Percentiles rank a stretch among this genome's conserved stretches.
These are phyloP conservation scores for Ophiostoma triangulosporum DNA, from an alignment of 2,329 filamentous ascomycete species.

Conservation along the genomic window DNA sequence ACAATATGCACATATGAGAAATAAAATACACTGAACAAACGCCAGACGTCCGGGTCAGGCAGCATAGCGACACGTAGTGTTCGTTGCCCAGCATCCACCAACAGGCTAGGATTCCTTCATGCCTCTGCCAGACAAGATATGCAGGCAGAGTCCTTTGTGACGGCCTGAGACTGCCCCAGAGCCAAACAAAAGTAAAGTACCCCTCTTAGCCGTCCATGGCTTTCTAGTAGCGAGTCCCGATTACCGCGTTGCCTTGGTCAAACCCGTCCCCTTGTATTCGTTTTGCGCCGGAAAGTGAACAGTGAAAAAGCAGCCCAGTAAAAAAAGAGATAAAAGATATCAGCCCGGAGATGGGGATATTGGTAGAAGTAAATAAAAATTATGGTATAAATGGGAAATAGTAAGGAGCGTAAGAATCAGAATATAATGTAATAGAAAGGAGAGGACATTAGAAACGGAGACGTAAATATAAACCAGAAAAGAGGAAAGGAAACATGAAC, in stretches of 20 bases:
- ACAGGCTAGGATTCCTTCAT: background rate
- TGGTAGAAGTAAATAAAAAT: background rate
- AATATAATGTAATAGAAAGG: background rate
- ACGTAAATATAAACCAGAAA: conserved; percentile 1
- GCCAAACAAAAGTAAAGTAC: no score
- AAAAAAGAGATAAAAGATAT: background rate
- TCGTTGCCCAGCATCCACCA: background rate
- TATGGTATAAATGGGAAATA: background rate
- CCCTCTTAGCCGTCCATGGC: background rate
- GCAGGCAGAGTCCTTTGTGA: background rate
- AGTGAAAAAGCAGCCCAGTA: background rate
- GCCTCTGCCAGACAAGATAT: background rate
- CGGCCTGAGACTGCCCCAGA: no score
- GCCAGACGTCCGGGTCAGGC: background rate
- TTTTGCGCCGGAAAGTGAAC: conserved; percentile 5
- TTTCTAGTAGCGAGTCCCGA: background rate
- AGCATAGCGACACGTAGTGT: background rate
- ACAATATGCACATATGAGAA: conserved; percentile 12
- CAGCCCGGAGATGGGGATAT: background rate
- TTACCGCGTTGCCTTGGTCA: background rate
- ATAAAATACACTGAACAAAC: background rate
- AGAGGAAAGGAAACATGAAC: conserved; percentile 3
- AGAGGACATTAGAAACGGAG: conserved; percentile 1
- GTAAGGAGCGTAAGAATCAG: conserved; percentile 6
- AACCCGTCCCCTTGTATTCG: background rate